phyloP scores from a whole-genome alignment of 2,329 filamentous ascomycete genomes.

The Cephalotrichum gorgonifer region DNA sequence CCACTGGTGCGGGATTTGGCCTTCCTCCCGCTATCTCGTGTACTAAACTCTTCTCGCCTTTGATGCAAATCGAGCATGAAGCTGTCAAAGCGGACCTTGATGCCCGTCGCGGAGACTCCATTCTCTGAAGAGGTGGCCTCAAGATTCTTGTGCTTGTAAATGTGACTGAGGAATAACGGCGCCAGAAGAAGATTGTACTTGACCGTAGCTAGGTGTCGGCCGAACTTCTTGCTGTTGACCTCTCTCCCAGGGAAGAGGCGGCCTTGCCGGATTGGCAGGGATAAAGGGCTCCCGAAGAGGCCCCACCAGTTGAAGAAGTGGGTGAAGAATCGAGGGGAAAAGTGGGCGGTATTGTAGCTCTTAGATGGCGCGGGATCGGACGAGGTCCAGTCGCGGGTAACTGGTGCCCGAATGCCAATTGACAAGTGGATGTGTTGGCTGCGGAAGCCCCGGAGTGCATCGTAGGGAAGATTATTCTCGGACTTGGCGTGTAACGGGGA shows the following conservation, averaged over 20 bases:
- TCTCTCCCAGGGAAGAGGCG: slow-evolving; percentile 83
- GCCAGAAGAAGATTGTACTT: slow-evolving; percentile 94
- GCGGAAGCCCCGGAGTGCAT: slow-evolving; percentile 93
- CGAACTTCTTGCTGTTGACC: slow-evolving; percentile 98
- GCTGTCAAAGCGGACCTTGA: slow-evolving; percentile 91
- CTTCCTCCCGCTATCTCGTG: slow-evolving; percentile 64
- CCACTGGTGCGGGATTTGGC: slow-evolving; percentile 74
- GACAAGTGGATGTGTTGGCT: slow-evolving; percentile 96
- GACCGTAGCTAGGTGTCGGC: slow-evolving; percentile 91
- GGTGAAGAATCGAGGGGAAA: slow-evolving; percentile 92
- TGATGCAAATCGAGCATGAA: slow-evolving; percentile 97
- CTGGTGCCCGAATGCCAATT: slow-evolving; percentile 77
- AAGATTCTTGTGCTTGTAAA: slow-evolving; percentile 96
- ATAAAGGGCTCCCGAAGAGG: slow-evolving; percentile 90
- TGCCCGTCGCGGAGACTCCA: slow-evolving; percentile 81
- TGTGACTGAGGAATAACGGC: slow-evolving; percentile 87
- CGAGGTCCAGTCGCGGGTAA: slow-evolving; percentile 76
- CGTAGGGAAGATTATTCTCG: slow-evolving; percentile 52
- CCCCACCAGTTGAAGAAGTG: slow-evolving; percentile 99
- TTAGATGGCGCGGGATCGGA: slow-evolving; percentile 64
- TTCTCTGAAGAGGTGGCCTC: slow-evolving; percentile 67
- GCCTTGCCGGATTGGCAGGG: slow-evolving; percentile 86
- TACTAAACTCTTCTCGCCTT: slow-evolving; percentile 82
- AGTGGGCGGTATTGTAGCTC: slow-evolving; percentile 93
- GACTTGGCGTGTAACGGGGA: slow-evolving; percentile 64